Conservation (phyloP, 2,329 filamentous ascomycete genomes). For the Cordyceps fumosorosea region DNA sequence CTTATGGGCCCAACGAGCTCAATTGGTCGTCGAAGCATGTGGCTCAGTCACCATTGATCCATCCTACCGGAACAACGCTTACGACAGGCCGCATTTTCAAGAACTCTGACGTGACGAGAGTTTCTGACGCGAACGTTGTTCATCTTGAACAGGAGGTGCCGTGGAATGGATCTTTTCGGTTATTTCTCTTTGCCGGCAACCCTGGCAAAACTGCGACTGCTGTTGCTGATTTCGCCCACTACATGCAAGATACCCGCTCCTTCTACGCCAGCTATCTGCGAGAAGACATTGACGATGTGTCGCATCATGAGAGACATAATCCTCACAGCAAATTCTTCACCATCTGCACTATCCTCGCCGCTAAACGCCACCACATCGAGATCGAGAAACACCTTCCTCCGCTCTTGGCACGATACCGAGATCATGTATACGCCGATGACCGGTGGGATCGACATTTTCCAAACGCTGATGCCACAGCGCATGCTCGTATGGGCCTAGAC, state of each 20-base stretch:
- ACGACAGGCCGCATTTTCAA: constrained; percentile 69
- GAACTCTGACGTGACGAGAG: constrained; percentile 75
- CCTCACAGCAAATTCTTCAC: constrained; percentile 81
- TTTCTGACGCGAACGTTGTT: constrained; percentile 83
- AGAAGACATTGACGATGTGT: constrained; percentile 53
- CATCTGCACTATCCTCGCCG: constrained; percentile 68
- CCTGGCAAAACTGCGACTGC: constrained; percentile 54
- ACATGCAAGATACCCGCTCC: constrained; percentile 58
- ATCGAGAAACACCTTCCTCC: constrained; percentile 64
- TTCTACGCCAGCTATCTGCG: constrained; percentile 66
- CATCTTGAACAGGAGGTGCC: constrained; percentile 87
- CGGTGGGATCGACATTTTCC: constrained; percentile 65
- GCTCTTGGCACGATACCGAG: constrained; percentile 66
- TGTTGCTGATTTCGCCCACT: constrained; percentile 61
- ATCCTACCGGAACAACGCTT: constrained; percentile 58
- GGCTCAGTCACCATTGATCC: constrained; percentile 63
- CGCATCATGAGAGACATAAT: constrained; percentile 75
- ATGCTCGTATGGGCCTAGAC: constrained; percentile 79
- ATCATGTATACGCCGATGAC: constrained; percentile 84
- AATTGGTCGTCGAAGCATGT: constrained; percentile 75
- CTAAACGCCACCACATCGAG: constrained; percentile 61
- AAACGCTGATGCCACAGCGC: constrained; percentile 64
- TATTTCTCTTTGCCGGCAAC: constrained; percentile 79
- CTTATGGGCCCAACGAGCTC: constrained; percentile 72
- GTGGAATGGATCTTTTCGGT: constrained; percentile 78